Percentiles rank a stretch among this genome's conserved stretches.
Conservation (phyloP, 495 filamentous ascomycete genomes). For the Hypoxylon intermedium region DNA sequence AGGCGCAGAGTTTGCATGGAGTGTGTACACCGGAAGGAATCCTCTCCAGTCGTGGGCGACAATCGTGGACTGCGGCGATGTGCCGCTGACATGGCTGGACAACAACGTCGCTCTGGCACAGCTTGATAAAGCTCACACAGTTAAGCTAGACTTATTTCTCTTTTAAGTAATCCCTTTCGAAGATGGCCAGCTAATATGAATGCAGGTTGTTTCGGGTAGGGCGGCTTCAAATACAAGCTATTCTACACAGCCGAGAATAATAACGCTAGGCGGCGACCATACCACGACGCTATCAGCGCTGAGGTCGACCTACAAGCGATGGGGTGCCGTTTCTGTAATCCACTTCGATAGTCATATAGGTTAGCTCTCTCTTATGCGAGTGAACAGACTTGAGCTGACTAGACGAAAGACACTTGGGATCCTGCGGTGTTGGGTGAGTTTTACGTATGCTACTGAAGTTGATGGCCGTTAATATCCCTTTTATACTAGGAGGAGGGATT, state of each 20-base stretch:
- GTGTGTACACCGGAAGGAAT: conserved; percentile 44
- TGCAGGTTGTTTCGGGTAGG: conserved; percentile 45
- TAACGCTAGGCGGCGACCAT: conserved; percentile 74
- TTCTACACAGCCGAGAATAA: conserved; percentile 57
- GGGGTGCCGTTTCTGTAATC: conserved; percentile 71
- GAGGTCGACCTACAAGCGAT: conserved; percentile 69
- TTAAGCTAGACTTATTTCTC: neutral
- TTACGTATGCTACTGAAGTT: neutral
- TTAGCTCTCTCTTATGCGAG: conserved; percentile 4
- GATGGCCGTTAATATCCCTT: neutral
- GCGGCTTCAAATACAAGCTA: conserved; percentile 43
- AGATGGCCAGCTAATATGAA: neutral
- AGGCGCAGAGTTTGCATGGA: conserved; percentile 35
- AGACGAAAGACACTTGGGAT: conserved; percentile 76
- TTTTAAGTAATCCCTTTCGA: neutral
- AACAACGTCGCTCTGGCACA: conserved; percentile 77
- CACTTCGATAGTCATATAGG: conserved; percentile 76
- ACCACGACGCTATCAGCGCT: conserved; percentile 67
- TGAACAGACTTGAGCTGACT: conserved; percentile 15
- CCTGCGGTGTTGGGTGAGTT: conserved; percentile 57
- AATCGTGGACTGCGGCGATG: conserved; percentile 79
- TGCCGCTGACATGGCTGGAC: conserved; percentile 71
- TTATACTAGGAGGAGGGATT: conserved; percentile 42
- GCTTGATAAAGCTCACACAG: conserved; percentile 68
- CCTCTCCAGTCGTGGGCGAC: conserved; percentile 66